These are phyloP conservation scores for Neofusicoccum cordaticola DNA, from an alignment of 2,329 filamentous ascomycete species.

Conservation along the genomic window DNA sequence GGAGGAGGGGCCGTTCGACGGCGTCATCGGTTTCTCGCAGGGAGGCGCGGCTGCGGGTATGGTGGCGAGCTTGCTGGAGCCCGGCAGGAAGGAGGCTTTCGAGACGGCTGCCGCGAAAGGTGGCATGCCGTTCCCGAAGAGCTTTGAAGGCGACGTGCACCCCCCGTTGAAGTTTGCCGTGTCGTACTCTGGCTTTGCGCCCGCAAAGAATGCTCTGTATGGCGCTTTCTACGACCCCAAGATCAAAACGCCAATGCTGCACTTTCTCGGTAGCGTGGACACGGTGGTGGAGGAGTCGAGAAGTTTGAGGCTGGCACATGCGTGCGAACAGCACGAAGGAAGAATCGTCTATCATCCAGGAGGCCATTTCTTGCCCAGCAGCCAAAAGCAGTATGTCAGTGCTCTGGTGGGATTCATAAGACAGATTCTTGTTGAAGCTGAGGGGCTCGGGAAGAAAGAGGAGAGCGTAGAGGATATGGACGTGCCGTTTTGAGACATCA, in stretches of 20 bases:
- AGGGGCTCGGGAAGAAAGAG: constrained; percentile 44
- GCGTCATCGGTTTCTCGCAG: constrained; percentile 79
- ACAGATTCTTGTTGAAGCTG: constrained; percentile 45
- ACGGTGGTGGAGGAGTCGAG: constrained; percentile 80
- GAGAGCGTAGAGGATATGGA: constrained; percentile 67
- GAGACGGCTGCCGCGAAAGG: constrained; percentile 35
- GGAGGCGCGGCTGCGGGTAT: constrained; percentile 71
- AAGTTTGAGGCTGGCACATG: constrained; percentile 65
- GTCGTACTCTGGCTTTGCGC: constrained; percentile 73
- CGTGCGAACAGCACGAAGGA: constrained; percentile 53
- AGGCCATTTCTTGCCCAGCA: constrained; percentile 79
- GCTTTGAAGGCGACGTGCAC: constrained; percentile 23
- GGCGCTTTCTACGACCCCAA: constrained; percentile 70
- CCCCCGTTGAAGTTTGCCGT: constrained; percentile 61
- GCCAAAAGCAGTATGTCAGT: constrained; percentile 76
- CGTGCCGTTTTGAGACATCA: constrained; percentile 54
- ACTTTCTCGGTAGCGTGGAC: constrained; percentile 80
- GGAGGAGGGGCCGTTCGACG: constrained; percentile 68
- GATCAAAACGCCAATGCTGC: constrained; percentile 73
- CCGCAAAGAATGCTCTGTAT: constrained; percentile 59
- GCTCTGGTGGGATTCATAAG: constrained; percentile 71
- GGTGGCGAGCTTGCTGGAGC: constrained; percentile 69
- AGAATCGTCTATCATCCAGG: constrained; percentile 73
- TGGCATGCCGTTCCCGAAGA: constrained; percentile 53
- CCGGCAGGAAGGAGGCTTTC: constrained; percentile 49